These are phyloP conservation scores for Trichoderma aggressivum DNA, from an alignment of 2,329 filamentous ascomycete genomes.

Conservation along the genomic window DNA sequence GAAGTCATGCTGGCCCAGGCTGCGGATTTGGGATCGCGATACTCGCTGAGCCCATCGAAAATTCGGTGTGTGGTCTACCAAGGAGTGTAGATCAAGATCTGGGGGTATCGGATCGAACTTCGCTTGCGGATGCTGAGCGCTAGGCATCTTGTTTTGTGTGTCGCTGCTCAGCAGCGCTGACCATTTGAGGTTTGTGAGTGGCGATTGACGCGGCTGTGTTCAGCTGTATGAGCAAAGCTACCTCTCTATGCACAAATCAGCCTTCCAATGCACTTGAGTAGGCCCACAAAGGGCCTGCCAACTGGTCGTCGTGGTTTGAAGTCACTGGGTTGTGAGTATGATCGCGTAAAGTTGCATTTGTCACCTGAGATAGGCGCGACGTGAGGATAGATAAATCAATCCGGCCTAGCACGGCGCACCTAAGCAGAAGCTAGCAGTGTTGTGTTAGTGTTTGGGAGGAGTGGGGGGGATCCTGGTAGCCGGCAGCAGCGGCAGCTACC, in stretches of 20 bases:
- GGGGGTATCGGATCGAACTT: conserved; percentile 91
- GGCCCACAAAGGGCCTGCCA: background rate
- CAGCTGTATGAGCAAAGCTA: background rate
- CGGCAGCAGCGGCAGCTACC: background rate
- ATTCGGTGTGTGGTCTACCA: conserved; percentile 77
- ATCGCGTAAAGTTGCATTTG: background rate
- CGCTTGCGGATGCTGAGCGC: conserved; percentile 71
- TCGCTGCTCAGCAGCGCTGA: background rate
- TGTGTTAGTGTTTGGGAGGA: background rate
- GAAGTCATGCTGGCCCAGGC: conserved; percentile 73
- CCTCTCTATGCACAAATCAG: background rate
- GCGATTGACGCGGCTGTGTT: background rate
- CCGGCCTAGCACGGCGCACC: background rate
- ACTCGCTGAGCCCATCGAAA: conserved; percentile 86
- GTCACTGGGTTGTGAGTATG: background rate
- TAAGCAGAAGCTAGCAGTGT: background rate
- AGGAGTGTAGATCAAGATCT: conserved; percentile 69
- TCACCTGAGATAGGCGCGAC: background rate
- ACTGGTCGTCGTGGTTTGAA: background rate
- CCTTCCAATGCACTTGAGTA: background rate
- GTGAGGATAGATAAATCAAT: background rate
- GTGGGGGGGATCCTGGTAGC: background rate
- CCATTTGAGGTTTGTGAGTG: background rate
- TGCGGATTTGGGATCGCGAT: conserved; percentile 71
- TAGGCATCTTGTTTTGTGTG: conserved; percentile 60